These are phyloP conservation scores for Pseudozyma tsukubaensis DNA, from an alignment of 1,284 basidiomycete species.

Conservation along the genomic window DNA sequence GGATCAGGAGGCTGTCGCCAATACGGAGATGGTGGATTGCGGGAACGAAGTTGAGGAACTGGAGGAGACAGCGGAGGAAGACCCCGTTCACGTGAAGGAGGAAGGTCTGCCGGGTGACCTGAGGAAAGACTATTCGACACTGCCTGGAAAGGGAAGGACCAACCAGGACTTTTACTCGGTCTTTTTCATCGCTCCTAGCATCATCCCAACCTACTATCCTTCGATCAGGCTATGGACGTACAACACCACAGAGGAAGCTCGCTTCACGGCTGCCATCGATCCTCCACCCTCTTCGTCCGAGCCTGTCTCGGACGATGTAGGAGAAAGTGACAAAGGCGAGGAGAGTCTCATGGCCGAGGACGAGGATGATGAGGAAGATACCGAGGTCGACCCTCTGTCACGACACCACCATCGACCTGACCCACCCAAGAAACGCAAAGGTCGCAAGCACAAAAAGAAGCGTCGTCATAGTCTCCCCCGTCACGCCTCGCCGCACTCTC, in stretches of 20 bases:
- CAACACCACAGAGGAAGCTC: slow-evolving; percentile 57
- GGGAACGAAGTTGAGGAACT: neutral
- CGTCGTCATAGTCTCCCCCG: slow-evolving; percentile 75
- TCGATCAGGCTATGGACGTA: slow-evolving; percentile 80
- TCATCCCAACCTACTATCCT: slow-evolving; percentile 90
- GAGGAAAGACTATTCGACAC: slow-evolving; percentile 60
- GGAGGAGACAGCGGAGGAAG: neutral
- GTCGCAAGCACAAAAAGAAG: slow-evolving; percentile 73
- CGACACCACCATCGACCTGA: slow-evolving; percentile 48
- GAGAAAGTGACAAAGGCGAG: slow-evolving; percentile 37
- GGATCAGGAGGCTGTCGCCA: slow-evolving; percentile 46
- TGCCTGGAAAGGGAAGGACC: slow-evolving; percentile 57
- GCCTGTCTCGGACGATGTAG: slow-evolving; percentile 23
- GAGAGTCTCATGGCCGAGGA: slow-evolving; percentile 35
- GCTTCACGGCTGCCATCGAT: slow-evolving; percentile 11
- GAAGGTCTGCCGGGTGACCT: slow-evolving; percentile 54
- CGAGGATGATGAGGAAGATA: slow-evolving; percentile 51
- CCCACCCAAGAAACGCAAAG: slow-evolving; percentile 71
- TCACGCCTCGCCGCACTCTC: slow-evolving; percentile 76
- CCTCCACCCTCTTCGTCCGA: neutral
- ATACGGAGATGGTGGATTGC: neutral
- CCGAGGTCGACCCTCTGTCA: slow-evolving; percentile 18
- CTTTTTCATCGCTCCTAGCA: slow-evolving; percentile 67
- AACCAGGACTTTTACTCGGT: slow-evolving; percentile 59
- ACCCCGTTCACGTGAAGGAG: slow-evolving; percentile 7